A percentile compares a stretch with the other conserved stretches of the same genome.
phyloP scores from a whole-genome alignment of 345 rosid genomes.

The Nasturtium officinale region DNA sequence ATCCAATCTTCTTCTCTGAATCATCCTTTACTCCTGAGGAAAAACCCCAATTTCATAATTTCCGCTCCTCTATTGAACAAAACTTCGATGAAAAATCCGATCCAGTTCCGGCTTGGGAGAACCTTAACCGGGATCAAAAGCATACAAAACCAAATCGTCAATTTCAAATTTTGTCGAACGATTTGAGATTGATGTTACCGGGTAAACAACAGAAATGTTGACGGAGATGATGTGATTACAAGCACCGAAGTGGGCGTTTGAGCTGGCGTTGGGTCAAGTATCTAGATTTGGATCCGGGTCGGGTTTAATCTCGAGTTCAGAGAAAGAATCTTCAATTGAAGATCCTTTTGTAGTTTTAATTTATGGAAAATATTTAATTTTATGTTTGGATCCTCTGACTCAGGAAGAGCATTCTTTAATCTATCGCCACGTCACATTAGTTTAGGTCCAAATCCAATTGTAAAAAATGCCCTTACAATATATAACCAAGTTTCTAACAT shows the following conservation, averaged over 20 bases:
- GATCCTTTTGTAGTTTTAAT: not conserved
- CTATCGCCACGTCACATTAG: not conserved
- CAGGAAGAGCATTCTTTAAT: not conserved
- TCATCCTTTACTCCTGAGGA: constrained; percentile 45
- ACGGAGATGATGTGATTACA: constrained; percentile 15
- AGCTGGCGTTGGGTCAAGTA: constrained; percentile 43
- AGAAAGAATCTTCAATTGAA: not conserved
- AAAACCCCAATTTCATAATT: constrained; percentile 36
- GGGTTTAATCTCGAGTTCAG: not conserved
- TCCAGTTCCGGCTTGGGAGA: constrained; percentile 30
- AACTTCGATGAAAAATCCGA: constrained; percentile 17
- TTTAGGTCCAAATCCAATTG: no score
- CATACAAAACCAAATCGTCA: constrained; percentile 11
- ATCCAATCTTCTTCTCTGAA: constrained; percentile 22
- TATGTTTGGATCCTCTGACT: not conserved
- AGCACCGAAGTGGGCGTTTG: constrained; percentile 28
- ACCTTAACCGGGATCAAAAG: constrained; percentile 24
- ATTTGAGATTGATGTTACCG: not conserved
- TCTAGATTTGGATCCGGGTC: constrained; percentile 31
- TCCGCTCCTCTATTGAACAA: not conserved
- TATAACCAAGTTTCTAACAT: not conserved
- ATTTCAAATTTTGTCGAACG: constrained; percentile 23
- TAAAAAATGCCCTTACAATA: no score
- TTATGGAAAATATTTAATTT: not conserved
- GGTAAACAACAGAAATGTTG: constrained; percentile 26